Evolutionary conservation across 2,329 filamentous ascomycete genomes (phyloP), one percentile per base, ranked within the genome.

Genomic region (Diaporthe batatas): DNA sequence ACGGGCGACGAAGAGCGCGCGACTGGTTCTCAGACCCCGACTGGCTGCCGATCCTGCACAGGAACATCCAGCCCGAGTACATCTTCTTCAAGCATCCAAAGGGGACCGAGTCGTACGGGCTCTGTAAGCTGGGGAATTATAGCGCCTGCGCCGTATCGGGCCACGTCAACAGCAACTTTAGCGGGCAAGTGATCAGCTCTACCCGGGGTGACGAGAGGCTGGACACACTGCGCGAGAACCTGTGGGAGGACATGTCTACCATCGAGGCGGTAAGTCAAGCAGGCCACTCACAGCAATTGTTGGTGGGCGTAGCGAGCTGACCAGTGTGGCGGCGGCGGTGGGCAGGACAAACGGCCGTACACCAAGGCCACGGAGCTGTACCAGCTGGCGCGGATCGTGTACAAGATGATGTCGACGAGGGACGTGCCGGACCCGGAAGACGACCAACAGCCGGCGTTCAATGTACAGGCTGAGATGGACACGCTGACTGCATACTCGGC

Each of bases 121-220:
- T 81, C 36, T 89, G 87, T 76, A 90, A 89, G 79, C 79, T 90
- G 70, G 87, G 87, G 18, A 83, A 86, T 54, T 88, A 87, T 70
- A 77, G 80, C 55, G 77, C 77, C n/a, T 82, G 83, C 21, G 79
- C 78, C 34, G 79, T 87, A 14, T 83, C 84, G n/a, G 81, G 81
- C 54, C 83, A 85, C 57, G 77, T 79, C 49, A 71, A 65, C 11
- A 68, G 68, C 39, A 65, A 72, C 42, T 53, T 68, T 21, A 57
- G 25, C 10, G 57, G 70, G 39, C 55, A 71, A 54, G 72, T 74
- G 42, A 73, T 82, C n/a, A 78, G 78, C 23, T 78, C 78, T 6
- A 75, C 76, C 55, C 72, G 64, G 29, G 73, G 55, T 12, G 32
- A 53, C 10, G 34, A 49, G 53, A 47, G 64, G 1, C 75, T 79